A percentile compares a stretch with the other conserved stretches of the same genome.
Conservation (phyloP, 805 yeast genomes). For the Metschnikowia rubicola region DNA sequence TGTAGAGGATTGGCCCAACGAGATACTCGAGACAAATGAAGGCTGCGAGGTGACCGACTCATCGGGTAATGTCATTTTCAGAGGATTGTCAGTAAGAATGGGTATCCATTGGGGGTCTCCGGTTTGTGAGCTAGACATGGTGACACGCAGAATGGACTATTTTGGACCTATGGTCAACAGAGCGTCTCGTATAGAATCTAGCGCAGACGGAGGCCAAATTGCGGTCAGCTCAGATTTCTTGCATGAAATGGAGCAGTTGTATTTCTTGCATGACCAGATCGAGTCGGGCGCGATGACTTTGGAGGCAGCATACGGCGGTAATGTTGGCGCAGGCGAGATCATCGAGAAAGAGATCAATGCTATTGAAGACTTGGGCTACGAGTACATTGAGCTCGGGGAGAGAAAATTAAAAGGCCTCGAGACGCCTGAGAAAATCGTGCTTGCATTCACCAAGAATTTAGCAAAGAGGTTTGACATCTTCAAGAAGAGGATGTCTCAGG, state of each 20-base stretch:
- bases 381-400: conserved; percentile 71
- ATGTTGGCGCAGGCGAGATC: conserved; percentile 47
- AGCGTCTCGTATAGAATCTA: conserved; percentile 87
- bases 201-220: conserved; percentile 98
- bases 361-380: conserved; percentile 68
- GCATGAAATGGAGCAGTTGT: conserved; percentile 61
- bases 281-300: conserved; percentile 22
- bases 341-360: conserved; percentile 63
- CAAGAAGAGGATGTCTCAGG: conserved; percentile 24
- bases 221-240: conserved; percentile 80
- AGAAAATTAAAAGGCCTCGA: conserved; percentile 90
- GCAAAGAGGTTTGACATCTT: conserved; percentile 53
- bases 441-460: conserved; percentile 68
- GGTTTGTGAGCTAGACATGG: conserved; percentile 90
- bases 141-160: conserved; percentile 96
- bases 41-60: conserved; percentile 77
- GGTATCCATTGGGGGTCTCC: conserved; percentile 99
- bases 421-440: conserved; percentile 81
- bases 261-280: conserved; percentile 45
- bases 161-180: conserved; percentile 98
- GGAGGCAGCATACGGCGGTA: conserved; percentile 45
- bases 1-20: conserved; percentile 92
- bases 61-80: conserved; percentile 57
- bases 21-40: conserved; percentile 77
- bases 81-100: conserved; percentile 95